Evolutionary conservation across 768 basidiomycete genomes (phyloP), one percentile per base, ranked within the genome.

Genomic region (Mycena filopes): DNA sequence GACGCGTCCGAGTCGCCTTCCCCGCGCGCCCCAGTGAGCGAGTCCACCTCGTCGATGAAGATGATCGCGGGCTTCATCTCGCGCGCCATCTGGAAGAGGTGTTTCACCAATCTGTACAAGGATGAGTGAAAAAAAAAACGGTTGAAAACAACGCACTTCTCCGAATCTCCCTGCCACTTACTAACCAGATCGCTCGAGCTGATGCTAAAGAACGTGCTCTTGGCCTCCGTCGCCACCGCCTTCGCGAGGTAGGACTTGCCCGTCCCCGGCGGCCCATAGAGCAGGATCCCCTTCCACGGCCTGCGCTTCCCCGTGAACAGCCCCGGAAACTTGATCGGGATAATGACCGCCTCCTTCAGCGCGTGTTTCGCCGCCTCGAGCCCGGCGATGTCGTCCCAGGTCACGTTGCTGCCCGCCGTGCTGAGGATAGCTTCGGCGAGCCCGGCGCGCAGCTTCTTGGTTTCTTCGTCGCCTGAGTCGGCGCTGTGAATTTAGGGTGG

Each of bases 111-210:
- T 70, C 91, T 92, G n/a, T 48, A 3, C 9, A 10, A 38, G 46
- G 1, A 13, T 11, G 15, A 5, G 4, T 46, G 31, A 8, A 50
- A 57, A 29, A 23, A 46, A 48, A 55, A 36, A n/a, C n/a, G n/a
- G n/a, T n/a, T n/a, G n/a, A 61, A 48, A 38, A 23, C 57, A n/a
- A 18, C 15, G 10, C 41, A 89, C 91, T 91, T 78, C 78, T 94
- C 92, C 1, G 89, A 91, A 74, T 94, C 92, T 23, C 92, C 92
- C 81, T 93, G 93, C 93, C 92, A 94, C 72, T 94, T 94, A 72
- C 89, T 91, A 40, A 94, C 93, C 40, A 94, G 79, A 72, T 94
- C 92, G 71, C 87, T 89, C 28, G 88, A 89, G 69, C 87, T 89
- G 61, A 94, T 90, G 65, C 86, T 88, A 78, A 93, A 94, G 81